Conservation (phyloP, 2,329 filamentous ascomycete species). For the Talaromyces sp. region DNA sequence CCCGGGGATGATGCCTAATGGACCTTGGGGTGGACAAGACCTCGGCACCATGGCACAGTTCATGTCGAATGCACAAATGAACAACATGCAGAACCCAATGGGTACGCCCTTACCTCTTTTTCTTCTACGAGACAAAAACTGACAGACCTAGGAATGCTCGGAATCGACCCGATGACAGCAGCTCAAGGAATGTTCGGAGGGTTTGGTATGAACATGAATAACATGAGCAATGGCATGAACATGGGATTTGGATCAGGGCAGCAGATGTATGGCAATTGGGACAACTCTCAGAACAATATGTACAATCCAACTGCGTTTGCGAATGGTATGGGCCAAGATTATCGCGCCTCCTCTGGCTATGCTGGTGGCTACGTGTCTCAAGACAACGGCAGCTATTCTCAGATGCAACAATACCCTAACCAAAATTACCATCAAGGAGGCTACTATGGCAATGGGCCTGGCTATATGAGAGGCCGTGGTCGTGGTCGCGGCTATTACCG, state of each 20-base stretch:
- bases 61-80: conserved; percentile 41
- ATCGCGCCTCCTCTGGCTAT: conserved; percentile 71
- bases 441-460: conserved; percentile 65
- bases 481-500: conserved; percentile 54
- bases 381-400: conserved; percentile 76
- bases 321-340: conserved; percentile 75
- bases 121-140: conserved; percentile 10
- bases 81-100: conserved; percentile 77
- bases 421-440: conserved; percentile 66
- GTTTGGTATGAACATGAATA: conserved; percentile 74
- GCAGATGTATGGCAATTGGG: conserved; percentile 73
- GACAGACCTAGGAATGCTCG: conserved; percentile 62
- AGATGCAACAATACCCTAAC: conserved; percentile 49
- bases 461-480: conserved; percentile 60
- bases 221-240: conserved; percentile 69
- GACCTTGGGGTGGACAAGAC: conserved; percentile 59
- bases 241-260: conserved; percentile 58
- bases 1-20: conserved; percentile 49
- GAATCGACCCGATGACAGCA: conserved; percentile 62
- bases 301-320: conserved; percentile 75
- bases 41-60: conserved; percentile 71
- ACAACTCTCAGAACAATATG: conserved; percentile 65
- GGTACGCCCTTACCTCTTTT: conserved; percentile 54
- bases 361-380: conserved; percentile 62
- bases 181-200: conserved; percentile 47